A percentile compares a stretch with the other conserved stretches of the same genome.
These are phyloP conservation scores for Pelargonium nanum DNA, from an alignment of 345 rosid species.

Conservation along the genomic window DNA sequence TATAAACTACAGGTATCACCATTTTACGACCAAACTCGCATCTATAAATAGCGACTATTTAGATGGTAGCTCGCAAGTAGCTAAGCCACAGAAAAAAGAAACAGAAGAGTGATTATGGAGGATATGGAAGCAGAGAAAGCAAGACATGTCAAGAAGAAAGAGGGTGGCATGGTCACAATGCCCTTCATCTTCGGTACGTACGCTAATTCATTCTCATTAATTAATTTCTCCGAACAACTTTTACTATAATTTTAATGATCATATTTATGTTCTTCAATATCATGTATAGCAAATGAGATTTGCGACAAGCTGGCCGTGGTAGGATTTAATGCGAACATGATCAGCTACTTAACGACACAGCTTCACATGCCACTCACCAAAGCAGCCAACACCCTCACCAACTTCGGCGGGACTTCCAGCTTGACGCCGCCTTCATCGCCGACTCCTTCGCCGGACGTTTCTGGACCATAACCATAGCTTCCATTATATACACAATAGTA, in stretches of 20 bases:
- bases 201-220: background rate
- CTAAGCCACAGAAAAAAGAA: no score
- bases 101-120: slow-evolving; percentile 26
- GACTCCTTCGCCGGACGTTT: slow-evolving; percentile 82
- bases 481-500: slow-evolving; percentile 67
- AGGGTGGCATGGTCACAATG: slow-evolving; percentile 62
- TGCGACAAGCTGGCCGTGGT: slow-evolving; percentile 88
- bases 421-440: slow-evolving; percentile 85
- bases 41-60: no score
- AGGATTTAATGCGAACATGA: slow-evolving; percentile 76
- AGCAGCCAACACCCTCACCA: slow-evolving; percentile 89
- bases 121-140: slow-evolving; percentile 17
- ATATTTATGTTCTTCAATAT: background rate
- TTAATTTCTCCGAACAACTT: background rate
- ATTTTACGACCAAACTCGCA: no score
- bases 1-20: no score
- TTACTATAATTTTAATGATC: background rate
- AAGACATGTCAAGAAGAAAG: slow-evolving; percentile 24
- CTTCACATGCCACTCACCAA: slow-evolving; percentile 78
- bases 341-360: slow-evolving; percentile 72
- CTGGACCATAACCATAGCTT: slow-evolving; percentile 65
- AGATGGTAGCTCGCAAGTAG: no score
- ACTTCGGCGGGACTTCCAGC: slow-evolving; percentile 78
- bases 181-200: slow-evolving; percentile 63
- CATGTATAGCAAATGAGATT: slow-evolving; percentile 55